These are phyloP conservation scores for Agaricus bisporus DNA, from an alignment of 768 basidiomycete genomes.

Conservation along the genomic window DNA sequence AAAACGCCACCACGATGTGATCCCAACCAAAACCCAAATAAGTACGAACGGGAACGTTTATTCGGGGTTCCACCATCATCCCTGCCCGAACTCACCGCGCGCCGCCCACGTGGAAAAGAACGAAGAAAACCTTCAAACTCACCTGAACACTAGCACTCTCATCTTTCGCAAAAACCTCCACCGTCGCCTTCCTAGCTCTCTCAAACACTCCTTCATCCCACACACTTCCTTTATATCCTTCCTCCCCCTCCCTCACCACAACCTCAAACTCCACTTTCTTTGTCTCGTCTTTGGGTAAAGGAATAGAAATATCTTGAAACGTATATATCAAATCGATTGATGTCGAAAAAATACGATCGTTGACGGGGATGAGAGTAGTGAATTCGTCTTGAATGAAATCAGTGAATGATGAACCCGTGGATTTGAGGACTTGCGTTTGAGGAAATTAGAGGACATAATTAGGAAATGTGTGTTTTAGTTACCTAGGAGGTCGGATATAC, in stretches of 20 bases:
- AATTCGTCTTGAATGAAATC: slow-evolving; percentile 80
- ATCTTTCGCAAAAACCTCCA: slow-evolving; percentile 80
- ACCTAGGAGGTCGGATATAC: slow-evolving; percentile 78
- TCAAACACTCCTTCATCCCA: slow-evolving; percentile 54
- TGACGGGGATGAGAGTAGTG: slow-evolving; percentile 79
- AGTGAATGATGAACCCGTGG: slow-evolving; percentile 80
- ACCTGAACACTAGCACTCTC: slow-evolving; percentile 93
- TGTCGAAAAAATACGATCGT: slow-evolving; percentile 89
- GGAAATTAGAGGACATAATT: too few relatives aligned
- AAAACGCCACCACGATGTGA: too few relatives aligned
- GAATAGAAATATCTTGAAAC: slow-evolving; percentile 44
- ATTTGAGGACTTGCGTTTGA: slow-evolving; percentile 95
- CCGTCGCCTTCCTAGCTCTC: slow-evolving; percentile 54
- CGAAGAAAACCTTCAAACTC: slow-evolving; percentile 14
- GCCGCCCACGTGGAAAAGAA: too few relatives aligned
- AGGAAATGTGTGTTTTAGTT: too few relatives aligned
- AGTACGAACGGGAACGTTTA: too few relatives aligned
- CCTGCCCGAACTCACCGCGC: too few relatives aligned
- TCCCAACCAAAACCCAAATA: too few relatives aligned
- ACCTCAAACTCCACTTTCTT: slow-evolving; percentile 45
- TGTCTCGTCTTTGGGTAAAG: slow-evolving; percentile 43
- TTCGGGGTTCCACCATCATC: too few relatives aligned
- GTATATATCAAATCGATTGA: slow-evolving; percentile 73
- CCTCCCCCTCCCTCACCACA: slow-evolving; percentile 27
- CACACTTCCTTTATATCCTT: slow-evolving; percentile 36